Conservation (phyloP, 2,329 filamentous ascomycete genomes). For the Zasmidium cellare region DNA sequence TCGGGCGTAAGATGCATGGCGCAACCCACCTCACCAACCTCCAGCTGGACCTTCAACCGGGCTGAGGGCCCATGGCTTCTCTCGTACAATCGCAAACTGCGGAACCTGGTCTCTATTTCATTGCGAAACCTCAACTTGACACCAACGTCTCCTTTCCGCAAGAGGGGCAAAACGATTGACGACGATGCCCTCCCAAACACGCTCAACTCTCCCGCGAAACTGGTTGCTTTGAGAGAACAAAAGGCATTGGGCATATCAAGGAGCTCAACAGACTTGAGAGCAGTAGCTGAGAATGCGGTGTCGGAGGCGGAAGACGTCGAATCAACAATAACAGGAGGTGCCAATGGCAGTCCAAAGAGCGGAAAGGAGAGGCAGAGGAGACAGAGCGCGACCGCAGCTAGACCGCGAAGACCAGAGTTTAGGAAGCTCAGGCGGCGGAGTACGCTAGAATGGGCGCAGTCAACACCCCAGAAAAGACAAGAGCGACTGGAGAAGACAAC, state of each 20-base stretch:
- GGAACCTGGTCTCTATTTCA: slow-evolving; percentile 83
- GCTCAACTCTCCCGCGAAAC: slow-evolving; percentile 67
- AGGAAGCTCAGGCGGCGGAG: slow-evolving; percentile 54
- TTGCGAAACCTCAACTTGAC: slow-evolving; percentile 79
- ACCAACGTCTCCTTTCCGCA: slow-evolving; percentile 45
- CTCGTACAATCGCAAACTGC: slow-evolving; percentile 78
- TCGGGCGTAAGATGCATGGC: slow-evolving; percentile 23
- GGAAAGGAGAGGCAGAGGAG: slow-evolving; percentile 23
- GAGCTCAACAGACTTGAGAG: slow-evolving; percentile 57
- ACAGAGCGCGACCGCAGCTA: slow-evolving; percentile 18
- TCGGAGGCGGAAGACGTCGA: slow-evolving; percentile 13
- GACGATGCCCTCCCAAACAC: slow-evolving; percentile 71
- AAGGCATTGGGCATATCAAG: slow-evolving; percentile 55
- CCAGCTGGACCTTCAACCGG: slow-evolving; percentile 28
- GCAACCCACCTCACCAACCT: slow-evolving; percentile 22
- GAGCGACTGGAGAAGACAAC: slow-evolving; percentile 73
- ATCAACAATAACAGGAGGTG: not conserved
- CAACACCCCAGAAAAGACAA: slow-evolving; percentile 64
- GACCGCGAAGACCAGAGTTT: slow-evolving; percentile 36
- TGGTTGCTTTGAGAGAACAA: slow-evolving; percentile 55
- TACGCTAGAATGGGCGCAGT: slow-evolving; percentile 64
- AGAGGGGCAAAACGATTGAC: slow-evolving; percentile 66
- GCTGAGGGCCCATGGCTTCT: slow-evolving; percentile 54
- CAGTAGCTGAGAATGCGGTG: slow-evolving; percentile 30
- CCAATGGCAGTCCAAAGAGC: slow-evolving; percentile 17